Conservation (phyloP, 164 flowering plant species). For the Magnolia officinalis region DNA sequence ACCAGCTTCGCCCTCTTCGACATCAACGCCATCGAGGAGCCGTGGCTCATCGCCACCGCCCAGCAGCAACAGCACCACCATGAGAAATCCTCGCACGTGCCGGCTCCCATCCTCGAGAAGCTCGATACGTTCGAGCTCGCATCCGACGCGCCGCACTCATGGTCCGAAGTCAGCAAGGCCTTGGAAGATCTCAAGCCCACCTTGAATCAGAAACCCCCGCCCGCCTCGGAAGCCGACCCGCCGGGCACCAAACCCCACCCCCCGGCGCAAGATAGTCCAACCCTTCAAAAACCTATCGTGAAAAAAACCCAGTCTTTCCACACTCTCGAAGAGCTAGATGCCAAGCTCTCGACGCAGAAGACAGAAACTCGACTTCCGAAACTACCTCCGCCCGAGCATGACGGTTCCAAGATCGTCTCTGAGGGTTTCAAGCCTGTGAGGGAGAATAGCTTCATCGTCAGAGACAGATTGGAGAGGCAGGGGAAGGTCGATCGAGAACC, state of each 20-base stretch:
- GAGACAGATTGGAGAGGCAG: constrained; percentile 57
- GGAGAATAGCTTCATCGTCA: constrained; percentile 59
- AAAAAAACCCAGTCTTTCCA: constrained; percentile 52
- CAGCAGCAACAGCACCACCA: constrained; percentile 6
- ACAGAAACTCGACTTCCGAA: background rate
- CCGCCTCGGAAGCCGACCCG: constrained; percentile 13
- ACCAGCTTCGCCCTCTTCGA: constrained; percentile 75
- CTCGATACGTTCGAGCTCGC: constrained; percentile 49
- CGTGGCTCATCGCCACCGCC: constrained; percentile 47
- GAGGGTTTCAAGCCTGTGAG: constrained; percentile 37
- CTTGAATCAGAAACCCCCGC: constrained; percentile 14
- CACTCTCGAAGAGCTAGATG: constrained; percentile 79
- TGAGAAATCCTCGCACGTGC: constrained; percentile 38
- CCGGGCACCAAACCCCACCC: background rate
- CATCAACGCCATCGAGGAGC: constrained; percentile 69
- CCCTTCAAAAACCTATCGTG: constrained; percentile 1
- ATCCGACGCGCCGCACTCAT: constrained; percentile 55
- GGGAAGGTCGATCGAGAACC: constrained; percentile 33
- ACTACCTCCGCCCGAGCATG: background rate
- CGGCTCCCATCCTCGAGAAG: constrained; percentile 55
- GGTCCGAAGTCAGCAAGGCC: constrained; percentile 86
- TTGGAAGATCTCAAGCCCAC: constrained; percentile 69
- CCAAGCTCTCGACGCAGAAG: constrained; percentile 24
- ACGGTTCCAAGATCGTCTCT: background rate
- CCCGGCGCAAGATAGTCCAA: constrained; percentile 7